Evolutionary conservation across 2,329 filamentous ascomycete genomes (phyloP), one percentile per base, ranked within the genome.

Genomic region (Epichloe glyceriae): DNA sequence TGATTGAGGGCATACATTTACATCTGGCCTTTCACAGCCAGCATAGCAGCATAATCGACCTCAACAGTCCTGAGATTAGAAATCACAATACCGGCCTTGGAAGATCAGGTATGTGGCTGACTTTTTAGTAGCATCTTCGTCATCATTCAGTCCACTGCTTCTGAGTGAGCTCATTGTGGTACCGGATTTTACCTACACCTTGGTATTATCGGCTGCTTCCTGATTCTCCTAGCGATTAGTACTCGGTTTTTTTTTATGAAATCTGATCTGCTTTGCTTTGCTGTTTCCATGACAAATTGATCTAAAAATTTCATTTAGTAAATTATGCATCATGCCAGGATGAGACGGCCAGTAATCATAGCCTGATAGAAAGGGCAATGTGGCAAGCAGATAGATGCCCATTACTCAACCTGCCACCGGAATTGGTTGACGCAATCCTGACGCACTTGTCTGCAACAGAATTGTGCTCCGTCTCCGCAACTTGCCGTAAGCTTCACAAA

Each of bases 361-460:
- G 37, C 30, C 11, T 17, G 7, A 35, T 19, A 11, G 26, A 43
- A 8, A 50, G 17, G 10, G 11, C 30, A 17, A 17, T 15, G 14
- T 17, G 44, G 47, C 19, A 34, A 17, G 19, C 26, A 45, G 55
- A n/a, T 34, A 52, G 4, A 42, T 61, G 61, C 22, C 55, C 56
- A 38, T 59, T 87, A 7, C 63, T 80, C 33, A 62, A 66, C 19
- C 74, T 95, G 1, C 90, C 90, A 0, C 66, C 79, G 12, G 90
- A 96, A 64, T 72, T 95, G 8, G 71, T 95, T 34, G 77, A 85
- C 56, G 69, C 76, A n/a, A 81, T 95, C 45, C 69, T 95, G 14
- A 72, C 72, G 35, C 81, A 79, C 60, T 74, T 95, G 5, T 67
- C 76, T 0, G 76, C 86, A 0, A 56, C 71, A 39, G 83, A 89